Evolutionary conservation across 192 early-diverging fungal species (phyloP).

Genomic region (Linnemannia zychae): DNA sequence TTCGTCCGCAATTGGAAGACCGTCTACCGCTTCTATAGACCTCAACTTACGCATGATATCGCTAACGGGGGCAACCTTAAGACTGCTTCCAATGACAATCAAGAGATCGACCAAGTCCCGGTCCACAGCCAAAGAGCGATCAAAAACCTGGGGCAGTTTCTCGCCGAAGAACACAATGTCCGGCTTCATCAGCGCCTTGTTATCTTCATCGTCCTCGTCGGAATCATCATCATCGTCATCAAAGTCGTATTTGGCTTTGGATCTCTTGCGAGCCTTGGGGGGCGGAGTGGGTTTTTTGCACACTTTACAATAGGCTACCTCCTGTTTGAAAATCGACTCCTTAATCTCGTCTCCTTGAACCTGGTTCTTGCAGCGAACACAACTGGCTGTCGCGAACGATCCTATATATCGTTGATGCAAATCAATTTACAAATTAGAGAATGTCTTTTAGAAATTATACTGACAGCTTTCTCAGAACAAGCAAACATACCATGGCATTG

Average conservation of each 20-base stretch:
- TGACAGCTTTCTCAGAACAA: background rate
- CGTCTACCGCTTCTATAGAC: no score
- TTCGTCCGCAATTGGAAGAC: background rate
- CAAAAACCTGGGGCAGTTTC: constrained; percentile 88
- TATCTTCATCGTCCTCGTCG: constrained; percentile 58
- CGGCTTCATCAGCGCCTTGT: constrained; percentile 87
- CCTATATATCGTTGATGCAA: constrained; percentile 45
- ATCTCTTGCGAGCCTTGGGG: constrained; percentile 23
- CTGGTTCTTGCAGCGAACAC: constrained; percentile 87
- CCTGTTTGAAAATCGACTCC: constrained; percentile 81
- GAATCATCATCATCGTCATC: constrained; percentile 56
- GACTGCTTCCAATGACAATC: constrained; percentile 96
- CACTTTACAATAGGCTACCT: constrained; percentile 81
- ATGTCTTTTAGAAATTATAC: background rate
- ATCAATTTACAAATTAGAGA: background rate
- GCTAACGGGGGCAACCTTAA: constrained; percentile 95
- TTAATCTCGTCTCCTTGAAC: constrained; percentile 85
- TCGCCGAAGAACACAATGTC: constrained; percentile 99
- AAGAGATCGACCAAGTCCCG: constrained; percentile 85
- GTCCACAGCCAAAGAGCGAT: constrained; percentile 79
- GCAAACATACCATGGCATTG: constrained; percentile 87
- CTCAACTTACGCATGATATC: constrained; percentile 80
- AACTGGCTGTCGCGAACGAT: constrained; percentile 95
- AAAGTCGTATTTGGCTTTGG: constrained; percentile 21
- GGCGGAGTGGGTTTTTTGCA: constrained; percentile 63